These are phyloP conservation scores for Fragaria ananassa DNA, from an alignment of 306 rosid species.

Conservation along the genomic window DNA sequence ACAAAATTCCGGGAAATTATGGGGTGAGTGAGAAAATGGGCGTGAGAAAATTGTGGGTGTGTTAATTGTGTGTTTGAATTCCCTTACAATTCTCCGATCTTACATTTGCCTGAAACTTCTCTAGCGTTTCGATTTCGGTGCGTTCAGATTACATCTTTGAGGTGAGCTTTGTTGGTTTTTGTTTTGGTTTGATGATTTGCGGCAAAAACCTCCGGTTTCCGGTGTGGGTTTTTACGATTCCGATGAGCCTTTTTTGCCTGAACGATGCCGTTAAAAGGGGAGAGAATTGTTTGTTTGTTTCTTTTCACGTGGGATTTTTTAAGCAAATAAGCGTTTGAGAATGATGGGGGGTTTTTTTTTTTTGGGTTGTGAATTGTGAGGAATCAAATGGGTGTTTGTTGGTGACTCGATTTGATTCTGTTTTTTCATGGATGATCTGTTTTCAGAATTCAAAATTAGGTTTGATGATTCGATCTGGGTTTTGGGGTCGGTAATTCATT, in stretches of 20 bases:
- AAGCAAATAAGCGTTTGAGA: not conserved
- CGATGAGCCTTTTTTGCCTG: constrained; percentile 26
- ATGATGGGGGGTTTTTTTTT: constrained; percentile 15
- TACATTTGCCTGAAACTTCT: constrained; percentile 41
- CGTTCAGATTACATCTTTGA: constrained; percentile 37
- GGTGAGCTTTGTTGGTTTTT: constrained; percentile 50
- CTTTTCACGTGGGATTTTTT: constrained; percentile 14
- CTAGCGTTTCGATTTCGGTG: constrained; percentile 28
- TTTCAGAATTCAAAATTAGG: constrained; percentile 16
- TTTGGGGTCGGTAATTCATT: constrained; percentile 12
- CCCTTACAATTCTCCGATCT: constrained; percentile 43
- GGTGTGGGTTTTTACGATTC: constrained; percentile 30
- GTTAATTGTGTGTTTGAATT: constrained; percentile 28
- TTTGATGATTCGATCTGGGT: constrained; percentile 45
- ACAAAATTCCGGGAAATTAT: constrained; percentile 24
- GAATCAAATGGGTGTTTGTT: constrained; percentile 21
- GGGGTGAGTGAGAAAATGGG: constrained; percentile 34
- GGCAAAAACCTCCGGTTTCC: constrained; percentile 24
- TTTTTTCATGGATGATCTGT: constrained; percentile 12
- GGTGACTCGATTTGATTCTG: not conserved
- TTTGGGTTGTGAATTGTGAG: constrained; percentile 14
- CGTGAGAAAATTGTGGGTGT: constrained; percentile 12
- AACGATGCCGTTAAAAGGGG: constrained; percentile 12
- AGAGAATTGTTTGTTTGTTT: not conserved
- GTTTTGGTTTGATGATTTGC: not conserved